A percentile compares a stretch with the other conserved stretches of the same genome.
Evolutionary conservation across 805 yeast genomes (phyloP).

Genomic region (Ogataea parapolymorpha): DNA sequence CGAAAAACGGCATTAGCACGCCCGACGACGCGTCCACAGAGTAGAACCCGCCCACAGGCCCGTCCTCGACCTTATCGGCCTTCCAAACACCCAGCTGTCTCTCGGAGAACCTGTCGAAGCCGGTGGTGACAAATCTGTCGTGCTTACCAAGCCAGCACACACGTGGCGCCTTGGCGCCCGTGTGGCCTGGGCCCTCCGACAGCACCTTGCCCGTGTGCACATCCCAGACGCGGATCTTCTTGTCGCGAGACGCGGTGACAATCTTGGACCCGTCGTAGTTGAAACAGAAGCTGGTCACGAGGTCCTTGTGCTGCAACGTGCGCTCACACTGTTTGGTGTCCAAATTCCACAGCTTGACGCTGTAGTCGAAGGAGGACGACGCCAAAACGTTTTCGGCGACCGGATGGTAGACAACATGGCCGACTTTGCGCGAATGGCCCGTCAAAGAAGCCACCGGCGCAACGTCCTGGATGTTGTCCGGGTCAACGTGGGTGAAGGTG

Average conservation of each 20-base stretch:
- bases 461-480: slow-evolving; percentile 59
- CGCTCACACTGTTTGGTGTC: slow-evolving; percentile 66
- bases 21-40: slow-evolving; percentile 90
- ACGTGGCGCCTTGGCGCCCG: slow-evolving; percentile 89
- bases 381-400: slow-evolving; percentile 83
- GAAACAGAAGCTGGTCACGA: slow-evolving; percentile 90
- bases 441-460: slow-evolving; percentile 64
- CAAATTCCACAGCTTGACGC: slow-evolving; percentile 89
- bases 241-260: slow-evolving; percentile 90
- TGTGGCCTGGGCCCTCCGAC: slow-evolving; percentile 84
- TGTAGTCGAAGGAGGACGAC: slow-evolving; percentile 84
- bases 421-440: slow-evolving; percentile 94
- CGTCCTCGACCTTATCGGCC: slow-evolving; percentile 62
- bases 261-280: slow-evolving; percentile 83
- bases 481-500: slow-evolving; percentile 57
- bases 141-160: slow-evolving; percentile 87
- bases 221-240: slow-evolving; percentile 89
- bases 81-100: slow-evolving; percentile 97
- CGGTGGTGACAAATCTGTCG: slow-evolving; percentile 87
- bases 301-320: slow-evolving; percentile 81
- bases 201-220: slow-evolving; percentile 68
- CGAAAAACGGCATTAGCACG: slow-evolving; percentile 87
- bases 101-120: slow-evolving; percentile 88
- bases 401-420: slow-evolving; percentile 88
- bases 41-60: slow-evolving; percentile 87